Conservation (phyloP, 768 basidiomycete species). For the Lentinula aciculospora region DNA sequence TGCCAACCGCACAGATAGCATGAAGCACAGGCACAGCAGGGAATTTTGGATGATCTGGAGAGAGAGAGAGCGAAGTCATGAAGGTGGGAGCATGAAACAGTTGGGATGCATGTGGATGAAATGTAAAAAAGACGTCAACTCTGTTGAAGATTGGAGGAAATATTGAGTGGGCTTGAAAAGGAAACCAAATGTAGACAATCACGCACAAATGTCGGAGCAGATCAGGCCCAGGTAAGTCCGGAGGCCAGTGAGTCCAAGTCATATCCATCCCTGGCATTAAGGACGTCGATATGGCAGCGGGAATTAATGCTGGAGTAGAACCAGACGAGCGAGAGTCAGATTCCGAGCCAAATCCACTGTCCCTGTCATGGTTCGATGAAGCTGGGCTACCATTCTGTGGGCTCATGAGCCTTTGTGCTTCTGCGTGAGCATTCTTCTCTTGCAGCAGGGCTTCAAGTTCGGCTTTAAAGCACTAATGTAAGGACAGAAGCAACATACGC, state of each 20-base stretch:
- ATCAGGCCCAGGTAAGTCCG: conserved; percentile 53
- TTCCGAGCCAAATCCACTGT: conserved; percentile 5
- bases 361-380: background rate
- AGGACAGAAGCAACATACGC: background rate
- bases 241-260: conserved; percentile 57
- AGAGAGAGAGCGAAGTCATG: conserved; percentile 54
- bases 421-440: conserved; percentile 38
- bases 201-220: conserved; percentile 43
- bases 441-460: conserved; percentile 64
- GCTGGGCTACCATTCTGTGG: conserved; percentile 2
- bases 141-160: conserved; percentile 30
- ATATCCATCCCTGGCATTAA: conserved; percentile 21
- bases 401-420: background rate
- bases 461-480: conserved; percentile 27
- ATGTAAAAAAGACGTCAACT: conserved; percentile 75
- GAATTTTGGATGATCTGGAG: conserved; percentile 68
- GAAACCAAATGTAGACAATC: background rate
- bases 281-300: background rate
- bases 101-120: conserved; percentile 67
- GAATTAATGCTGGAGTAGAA: conserved; percentile 1
- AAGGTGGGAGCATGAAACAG: conserved; percentile 67
- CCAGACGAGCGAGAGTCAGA: conserved; percentile 3
- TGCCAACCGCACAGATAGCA: conserved; percentile 81
- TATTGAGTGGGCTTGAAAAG: background rate
- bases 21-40: conserved; percentile 70